Conservation (phyloP, 1,284 basidiomycete species). For the Ustilago vetiveriae region DNA sequence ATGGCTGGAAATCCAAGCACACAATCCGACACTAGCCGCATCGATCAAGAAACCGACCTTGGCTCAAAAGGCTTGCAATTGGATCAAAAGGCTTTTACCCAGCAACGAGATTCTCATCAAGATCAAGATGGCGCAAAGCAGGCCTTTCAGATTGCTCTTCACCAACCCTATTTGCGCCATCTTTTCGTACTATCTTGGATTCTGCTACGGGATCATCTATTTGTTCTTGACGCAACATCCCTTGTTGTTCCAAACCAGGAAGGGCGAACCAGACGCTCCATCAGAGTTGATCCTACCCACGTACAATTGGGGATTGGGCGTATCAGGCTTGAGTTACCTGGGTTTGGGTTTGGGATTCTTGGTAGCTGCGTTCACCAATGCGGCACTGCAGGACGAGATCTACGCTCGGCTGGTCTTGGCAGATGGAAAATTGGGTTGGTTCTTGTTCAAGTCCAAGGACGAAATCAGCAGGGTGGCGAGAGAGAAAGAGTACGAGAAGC, state of each 20-base stretch:
- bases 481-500: slow-evolving; percentile 1
- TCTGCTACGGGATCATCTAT: slow-evolving; percentile 69
- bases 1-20: slow-evolving; percentile 17
- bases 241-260: slow-evolving; percentile 66
- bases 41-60: not conserved
- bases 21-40: slow-evolving; percentile 4
- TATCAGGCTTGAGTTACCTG: slow-evolving; percentile 68
- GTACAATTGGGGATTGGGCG: slow-evolving; percentile 68
- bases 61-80: not conserved
- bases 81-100: slow-evolving; percentile 3
- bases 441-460: slow-evolving; percentile 26
- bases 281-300: slow-evolving; percentile 60
- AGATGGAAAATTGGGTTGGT: slow-evolving; percentile 44
- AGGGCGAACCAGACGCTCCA: slow-evolving; percentile 59
- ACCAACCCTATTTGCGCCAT: slow-evolving; percentile 65
- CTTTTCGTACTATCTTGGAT: slow-evolving; percentile 69
- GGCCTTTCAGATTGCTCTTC: slow-evolving; percentile 67
- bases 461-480: slow-evolving; percentile 15
- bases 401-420: slow-evolving; percentile 63
- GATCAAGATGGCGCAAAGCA: slow-evolving; percentile 60
- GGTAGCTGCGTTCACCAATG: slow-evolving; percentile 67
- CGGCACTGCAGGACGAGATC: slow-evolving; percentile 68
- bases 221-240: slow-evolving; percentile 69
- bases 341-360: slow-evolving; percentile 69
- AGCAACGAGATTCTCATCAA: slow-evolving; percentile 25